Conservation (phyloP, 169 alveolate genomes). For the Plasmodium adleri region DNA sequence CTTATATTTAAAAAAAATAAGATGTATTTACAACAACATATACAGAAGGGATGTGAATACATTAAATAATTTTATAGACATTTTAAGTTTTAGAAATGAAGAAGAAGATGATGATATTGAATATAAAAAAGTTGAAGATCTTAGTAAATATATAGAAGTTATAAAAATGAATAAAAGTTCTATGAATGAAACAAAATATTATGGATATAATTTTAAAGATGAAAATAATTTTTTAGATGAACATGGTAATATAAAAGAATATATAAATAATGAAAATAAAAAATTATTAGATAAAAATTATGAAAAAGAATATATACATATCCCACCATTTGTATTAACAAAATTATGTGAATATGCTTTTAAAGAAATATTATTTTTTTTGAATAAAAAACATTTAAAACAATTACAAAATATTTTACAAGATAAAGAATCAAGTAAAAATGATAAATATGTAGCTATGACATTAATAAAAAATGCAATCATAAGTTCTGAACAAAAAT, state of each 20-base stretch:
- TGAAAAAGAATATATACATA: slow-evolving; percentile 48
- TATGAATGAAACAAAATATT: slow-evolving; percentile 34
- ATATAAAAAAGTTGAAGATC: slow-evolving; percentile 54
- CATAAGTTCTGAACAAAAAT: slow-evolving; percentile 83
- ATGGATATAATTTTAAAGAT: slow-evolving; percentile 38
- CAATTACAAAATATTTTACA: slow-evolving; percentile 82
- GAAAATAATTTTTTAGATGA: slow-evolving; percentile 41
- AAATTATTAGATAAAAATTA: background rate
- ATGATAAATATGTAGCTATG: slow-evolving; percentile 89
- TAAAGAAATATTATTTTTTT: slow-evolving; percentile 82
- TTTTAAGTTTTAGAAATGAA: slow-evolving; percentile 23
- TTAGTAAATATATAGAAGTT: slow-evolving; percentile 56
- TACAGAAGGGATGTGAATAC: slow-evolving; percentile 18
- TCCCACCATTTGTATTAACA: slow-evolving; percentile 80
- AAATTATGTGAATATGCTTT: slow-evolving; percentile 82
- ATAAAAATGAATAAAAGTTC: slow-evolving; percentile 18
- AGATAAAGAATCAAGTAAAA: slow-evolving; percentile 86
- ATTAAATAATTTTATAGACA: slow-evolving; percentile 15
- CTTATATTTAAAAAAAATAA: no score
- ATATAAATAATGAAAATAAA: slow-evolving; percentile 1
- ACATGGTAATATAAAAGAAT: slow-evolving; percentile 37
- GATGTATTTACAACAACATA: background rate
- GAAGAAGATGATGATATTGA: slow-evolving; percentile 37
- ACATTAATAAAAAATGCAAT: slow-evolving; percentile 88
- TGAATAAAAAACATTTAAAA: slow-evolving; percentile 82